Conservation (phyloP, 345 rosid species). For the Nephelium lappaceum region DNA sequence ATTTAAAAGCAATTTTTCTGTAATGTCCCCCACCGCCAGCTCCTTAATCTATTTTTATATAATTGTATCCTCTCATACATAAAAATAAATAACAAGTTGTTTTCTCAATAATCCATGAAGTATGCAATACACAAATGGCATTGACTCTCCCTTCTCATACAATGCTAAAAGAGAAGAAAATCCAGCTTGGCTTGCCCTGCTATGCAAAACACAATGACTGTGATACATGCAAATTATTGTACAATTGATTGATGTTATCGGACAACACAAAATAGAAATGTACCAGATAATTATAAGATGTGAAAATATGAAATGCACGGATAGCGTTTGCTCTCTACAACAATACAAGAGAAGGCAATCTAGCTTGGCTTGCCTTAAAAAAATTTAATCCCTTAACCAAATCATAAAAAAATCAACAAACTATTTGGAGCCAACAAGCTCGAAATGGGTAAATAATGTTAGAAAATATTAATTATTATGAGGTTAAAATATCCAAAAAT, state of each 20-base stretch:
- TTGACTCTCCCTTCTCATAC: neutral
- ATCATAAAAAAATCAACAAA: no score
- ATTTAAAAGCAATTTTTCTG: constrained; percentile 7
- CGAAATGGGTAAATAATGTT: no score
- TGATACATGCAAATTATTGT: neutral
- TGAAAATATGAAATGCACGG: no score
- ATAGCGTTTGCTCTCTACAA: no score
- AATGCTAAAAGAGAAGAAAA: neutral
- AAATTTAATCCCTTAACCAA: no score
- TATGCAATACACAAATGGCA: neutral
- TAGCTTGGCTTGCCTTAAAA: no score
- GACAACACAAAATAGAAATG: neutral
- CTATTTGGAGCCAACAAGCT: no score
- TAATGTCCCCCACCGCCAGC: constrained; percentile 6
- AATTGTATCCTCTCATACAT: neutral
- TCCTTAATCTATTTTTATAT: neutral
- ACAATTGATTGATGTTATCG: neutral
- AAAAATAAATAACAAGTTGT: neutral
- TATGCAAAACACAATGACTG: neutral
- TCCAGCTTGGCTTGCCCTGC: neutral
- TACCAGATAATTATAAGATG: no score
- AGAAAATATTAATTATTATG: no score
- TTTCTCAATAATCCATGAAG: neutral
- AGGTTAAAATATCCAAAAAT: no score
- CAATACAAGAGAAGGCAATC: no score